Base-by-base conservation (phyloP, 768 basidiomycete species). In the Cystobasidium onofrii region DNA sequence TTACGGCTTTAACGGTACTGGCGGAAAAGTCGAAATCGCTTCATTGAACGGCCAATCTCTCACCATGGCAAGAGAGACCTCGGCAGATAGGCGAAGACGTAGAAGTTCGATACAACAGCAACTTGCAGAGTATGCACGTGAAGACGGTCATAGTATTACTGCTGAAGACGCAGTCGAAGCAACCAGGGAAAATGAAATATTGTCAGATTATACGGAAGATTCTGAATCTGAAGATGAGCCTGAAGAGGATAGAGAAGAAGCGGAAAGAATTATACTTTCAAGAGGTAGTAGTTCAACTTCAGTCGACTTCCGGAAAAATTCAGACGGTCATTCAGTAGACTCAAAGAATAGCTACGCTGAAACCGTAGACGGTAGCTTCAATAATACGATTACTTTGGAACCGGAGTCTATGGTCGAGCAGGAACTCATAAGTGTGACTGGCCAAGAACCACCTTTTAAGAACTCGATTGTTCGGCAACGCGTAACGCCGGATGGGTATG, bases 401-500 rank as follows among this genome's bases (percentile, higher is more conserved):
- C 15, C 12, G 4, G 46, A 50, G 18, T 7, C n/a, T 17, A 3
- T 43, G 55, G 20, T 33, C 60, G 60, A 61, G 36, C 60, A 61
- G 25, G 36, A 33, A 33, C 43, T 39, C 25, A 31, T 73, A 46
- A 75, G 33, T 9, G 73, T 75, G 15, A 63, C 34, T 6, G 73
- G 73, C 4, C 46, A 46, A 15, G 61, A 74, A 43, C 74, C 71
- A 10, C 41, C 17, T 13, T 72, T 75, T 62, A 46, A 33, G 6
- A 64, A 85, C 63, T 83, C 84, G 36, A 96, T 98, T 88, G 90
- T 98, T 69, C 87, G 95, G 43, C 95, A 98, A 81, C 86, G 96
- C 23, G 87, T 99, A 29, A 88, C 89, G 0, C 90, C 88, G 0
- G 85, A 85, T 12, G 96, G 95, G 3, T 81, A 88, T 23, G 83